Evolutionary conservation across 768 basidiomycete species (phyloP).

Genomic region (Phanerodontia chrysosporium): DNA sequence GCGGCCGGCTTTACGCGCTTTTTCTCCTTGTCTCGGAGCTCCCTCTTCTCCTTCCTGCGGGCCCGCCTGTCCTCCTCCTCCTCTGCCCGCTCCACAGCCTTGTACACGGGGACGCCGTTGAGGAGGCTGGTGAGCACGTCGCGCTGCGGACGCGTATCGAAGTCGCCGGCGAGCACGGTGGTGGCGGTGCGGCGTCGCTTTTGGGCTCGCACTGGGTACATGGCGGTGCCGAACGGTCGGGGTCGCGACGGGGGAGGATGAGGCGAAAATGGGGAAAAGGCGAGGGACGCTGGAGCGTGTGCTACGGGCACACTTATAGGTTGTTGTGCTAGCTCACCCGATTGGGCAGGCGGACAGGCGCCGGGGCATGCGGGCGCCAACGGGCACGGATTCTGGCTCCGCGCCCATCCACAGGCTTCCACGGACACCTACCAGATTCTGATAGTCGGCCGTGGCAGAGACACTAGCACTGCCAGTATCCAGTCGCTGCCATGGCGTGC

Average conservation of each 20-base stretch:
- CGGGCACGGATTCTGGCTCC: conserved; percentile 7
- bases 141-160: conserved; percentile 61
- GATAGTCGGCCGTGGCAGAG: conserved; percentile 7
- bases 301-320: conserved; percentile 24
- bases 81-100: conserved; percentile 59
- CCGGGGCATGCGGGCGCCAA: not conserved
- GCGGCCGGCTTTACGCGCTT: conserved; percentile 17
- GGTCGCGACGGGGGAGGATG: conserved; percentile 6
- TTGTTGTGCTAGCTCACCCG: conserved; percentile 24
- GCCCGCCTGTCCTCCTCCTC: conserved; percentile 47
- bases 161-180: conserved; percentile 68
- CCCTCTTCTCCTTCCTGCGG: conserved; percentile 25
- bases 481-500: no score
- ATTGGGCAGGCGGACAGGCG: conserved; percentile 6
- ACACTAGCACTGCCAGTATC: no score
- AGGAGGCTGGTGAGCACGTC: conserved; percentile 78
- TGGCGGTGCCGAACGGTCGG: conserved; percentile 17
- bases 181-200: conserved; percentile 65
- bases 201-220: conserved; percentile 17
- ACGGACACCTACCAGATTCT: conserved; percentile 16
- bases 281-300: conserved; percentile 21
- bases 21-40: conserved; percentile 32
- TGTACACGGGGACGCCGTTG: conserved; percentile 69
- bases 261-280: conserved; percentile 13
- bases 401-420: conserved; percentile 15